These are phyloP conservation scores for Thalassiosira mediterranea DNA, from an alignment of 352 stramenopile genomes.

Conservation along the genomic window DNA sequence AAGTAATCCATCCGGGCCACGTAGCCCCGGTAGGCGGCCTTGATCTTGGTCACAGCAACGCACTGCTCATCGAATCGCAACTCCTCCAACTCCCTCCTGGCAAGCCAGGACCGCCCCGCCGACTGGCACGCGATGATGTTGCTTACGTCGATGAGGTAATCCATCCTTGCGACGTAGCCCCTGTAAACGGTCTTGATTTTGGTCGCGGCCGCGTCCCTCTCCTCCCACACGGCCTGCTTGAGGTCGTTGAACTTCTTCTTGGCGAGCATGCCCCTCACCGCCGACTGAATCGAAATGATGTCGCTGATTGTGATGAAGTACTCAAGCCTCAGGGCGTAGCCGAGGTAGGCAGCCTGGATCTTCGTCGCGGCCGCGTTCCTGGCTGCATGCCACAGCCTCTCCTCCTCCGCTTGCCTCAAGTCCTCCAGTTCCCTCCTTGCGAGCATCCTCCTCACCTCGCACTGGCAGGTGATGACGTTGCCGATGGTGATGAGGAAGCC, in stretches of 20 bases:
- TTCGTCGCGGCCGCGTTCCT: conserved; percentile 11
- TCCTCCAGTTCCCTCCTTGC: conserved; percentile 2
- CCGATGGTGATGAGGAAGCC: neutral
- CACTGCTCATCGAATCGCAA: neutral
- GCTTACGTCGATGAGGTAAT: conserved; percentile 10
- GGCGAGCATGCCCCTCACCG: neutral
- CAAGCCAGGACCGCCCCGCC: conserved; percentile 9
- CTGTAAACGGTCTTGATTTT: conserved; percentile 9
- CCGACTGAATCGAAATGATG: neutral
- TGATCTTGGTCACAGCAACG: neutral
- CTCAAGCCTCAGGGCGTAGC: conserved; percentile 15
- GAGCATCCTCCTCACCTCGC: conserved; percentile 3
- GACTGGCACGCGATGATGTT: conserved; percentile 13
- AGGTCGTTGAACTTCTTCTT: neutral
- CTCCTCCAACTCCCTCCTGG: neutral
- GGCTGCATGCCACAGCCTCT: neutral
- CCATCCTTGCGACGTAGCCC: conserved; percentile 12
- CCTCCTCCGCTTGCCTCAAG: neutral
- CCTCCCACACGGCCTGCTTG: neutral
- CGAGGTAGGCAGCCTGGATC: conserved; percentile 18
- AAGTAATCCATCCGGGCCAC: neutral
- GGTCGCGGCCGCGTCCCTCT: conserved; percentile 17
- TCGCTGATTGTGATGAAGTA: conserved; percentile 19
- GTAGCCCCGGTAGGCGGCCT: neutral
- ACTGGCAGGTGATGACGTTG: conserved; percentile 15